Conservation (phyloP, 495 filamentous ascomycete genomes). For the Aspergillus carlsbadensis region DNA sequence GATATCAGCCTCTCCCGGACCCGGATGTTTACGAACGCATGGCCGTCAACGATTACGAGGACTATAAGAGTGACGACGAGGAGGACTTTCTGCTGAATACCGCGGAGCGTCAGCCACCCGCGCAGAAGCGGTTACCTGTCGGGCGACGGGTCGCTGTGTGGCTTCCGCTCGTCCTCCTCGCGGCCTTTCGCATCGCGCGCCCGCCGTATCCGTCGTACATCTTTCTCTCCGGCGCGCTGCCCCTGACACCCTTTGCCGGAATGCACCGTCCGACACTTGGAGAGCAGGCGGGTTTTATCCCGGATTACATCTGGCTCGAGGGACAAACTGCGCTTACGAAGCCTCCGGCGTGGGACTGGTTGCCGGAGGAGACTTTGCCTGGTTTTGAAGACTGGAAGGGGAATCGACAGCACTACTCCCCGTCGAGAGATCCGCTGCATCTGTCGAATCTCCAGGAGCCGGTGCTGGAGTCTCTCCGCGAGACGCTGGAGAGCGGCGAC, state of each 20-base stretch:
- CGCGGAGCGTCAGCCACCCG: slow-evolving; percentile 1
- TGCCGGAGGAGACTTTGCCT: slow-evolving; percentile 23
- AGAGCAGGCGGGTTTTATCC: slow-evolving; percentile 23
- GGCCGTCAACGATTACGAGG: slow-evolving; percentile 26
- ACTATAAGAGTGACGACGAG: slow-evolving; percentile 31
- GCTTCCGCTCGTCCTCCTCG: slow-evolving; percentile 19
- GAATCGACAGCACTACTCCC: slow-evolving; percentile 34
- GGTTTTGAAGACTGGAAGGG: slow-evolving; percentile 39
- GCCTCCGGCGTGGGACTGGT: slow-evolving; percentile 29
- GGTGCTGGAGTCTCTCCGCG: slow-evolving; percentile 33
- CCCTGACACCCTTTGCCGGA: slow-evolving; percentile 27
- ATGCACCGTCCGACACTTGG: slow-evolving; percentile 25
- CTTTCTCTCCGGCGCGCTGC: slow-evolving; percentile 33
- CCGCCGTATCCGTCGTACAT: slow-evolving; percentile 32
- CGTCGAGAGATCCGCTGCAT: slow-evolving; percentile 40
- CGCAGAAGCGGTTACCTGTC: slow-evolving; percentile 9
- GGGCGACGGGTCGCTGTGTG: slow-evolving; percentile 19
- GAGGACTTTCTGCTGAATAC: slow-evolving; percentile 21
- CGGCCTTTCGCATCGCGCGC: slow-evolving; percentile 27
- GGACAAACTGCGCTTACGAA: slow-evolving; percentile 21
- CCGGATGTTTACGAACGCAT: slow-evolving; percentile 34
- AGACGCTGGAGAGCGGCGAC: slow-evolving; percentile 30
- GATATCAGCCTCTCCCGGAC: slow-evolving; percentile 24
- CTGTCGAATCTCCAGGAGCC: slow-evolving; percentile 45
- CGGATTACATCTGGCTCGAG: slow-evolving; percentile 25